Conservation (phyloP, 345 rosid genomes). For the Dipteronia dyeriana region DNA sequence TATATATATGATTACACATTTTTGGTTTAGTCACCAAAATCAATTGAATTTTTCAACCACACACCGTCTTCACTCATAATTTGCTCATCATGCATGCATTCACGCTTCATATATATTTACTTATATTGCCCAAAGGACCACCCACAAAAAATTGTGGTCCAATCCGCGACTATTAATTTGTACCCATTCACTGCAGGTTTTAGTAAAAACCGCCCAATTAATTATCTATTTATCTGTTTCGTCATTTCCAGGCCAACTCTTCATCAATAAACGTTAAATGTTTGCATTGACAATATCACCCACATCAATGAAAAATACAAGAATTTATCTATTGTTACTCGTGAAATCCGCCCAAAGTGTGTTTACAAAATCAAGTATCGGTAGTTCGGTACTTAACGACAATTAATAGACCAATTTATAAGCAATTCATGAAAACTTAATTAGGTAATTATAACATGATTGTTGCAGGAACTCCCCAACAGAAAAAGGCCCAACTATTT, state of each 20-base stretch:
- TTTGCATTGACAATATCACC: constrained; percentile 14
- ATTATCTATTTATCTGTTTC: neutral
- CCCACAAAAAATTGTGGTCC: neutral
- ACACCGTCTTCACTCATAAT: neutral
- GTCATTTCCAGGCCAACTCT: neutral
- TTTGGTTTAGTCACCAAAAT: neutral
- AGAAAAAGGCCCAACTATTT: constrained; percentile 10
- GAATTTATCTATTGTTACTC: neutral
- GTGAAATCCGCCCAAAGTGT: constrained; percentile 25
- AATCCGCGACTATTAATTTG: neutral
- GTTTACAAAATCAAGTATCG: neutral
- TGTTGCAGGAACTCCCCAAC: constrained; percentile 19
- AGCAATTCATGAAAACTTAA: neutral
- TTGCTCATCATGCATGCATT: neutral
- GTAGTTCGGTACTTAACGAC: neutral
- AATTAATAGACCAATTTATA: neutral
- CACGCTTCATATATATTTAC: too few species aligned
- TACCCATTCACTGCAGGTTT: constrained; percentile 2
- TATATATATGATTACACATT: too few species aligned
- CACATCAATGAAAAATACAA: neutral
- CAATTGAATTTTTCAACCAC: neutral
- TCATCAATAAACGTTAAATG: neutral
- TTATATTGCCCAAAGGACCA: constrained; percentile 1
- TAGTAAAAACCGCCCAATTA: constrained; percentile 21
- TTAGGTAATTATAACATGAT: constrained; percentile 15